These are phyloP conservation scores for Raphanus sativus DNA, from an alignment of 345 rosid species.

Conservation along the genomic window DNA sequence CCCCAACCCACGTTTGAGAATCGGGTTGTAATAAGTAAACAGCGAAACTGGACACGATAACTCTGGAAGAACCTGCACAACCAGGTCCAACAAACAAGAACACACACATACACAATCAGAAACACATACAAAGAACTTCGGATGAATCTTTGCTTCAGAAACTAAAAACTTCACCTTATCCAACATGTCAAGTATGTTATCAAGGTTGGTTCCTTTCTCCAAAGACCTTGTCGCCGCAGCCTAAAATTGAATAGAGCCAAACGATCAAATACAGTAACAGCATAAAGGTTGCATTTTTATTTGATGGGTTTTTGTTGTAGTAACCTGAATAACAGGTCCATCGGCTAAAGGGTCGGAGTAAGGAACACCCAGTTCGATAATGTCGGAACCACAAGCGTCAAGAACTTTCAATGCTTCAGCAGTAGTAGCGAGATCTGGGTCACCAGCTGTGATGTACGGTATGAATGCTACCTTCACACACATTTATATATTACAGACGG, in stretches of 20 bases:
- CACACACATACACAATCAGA: background rate
- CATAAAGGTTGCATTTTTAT: conserved; percentile 4
- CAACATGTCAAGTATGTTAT: conserved; percentile 67
- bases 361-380: conserved; percentile 81
- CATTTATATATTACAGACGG: background rate
- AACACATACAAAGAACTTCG: background rate
- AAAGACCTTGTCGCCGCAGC: conserved; percentile 89
- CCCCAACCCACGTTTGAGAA: conserved; percentile 73
- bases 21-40: conserved; percentile 86
- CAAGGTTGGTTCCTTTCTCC: conserved; percentile 69
- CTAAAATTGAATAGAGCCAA: conserved; percentile 31
- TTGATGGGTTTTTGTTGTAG: background rate
- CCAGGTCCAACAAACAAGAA: conserved; percentile 18
- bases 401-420: conserved; percentile 82
- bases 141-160: background rate
- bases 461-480: conserved; percentile 75
- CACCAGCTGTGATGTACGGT: conserved; percentile 95
- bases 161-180: conserved; percentile 54
- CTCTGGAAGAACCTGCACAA: conserved; percentile 69
- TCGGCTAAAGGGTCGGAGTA: conserved; percentile 97
- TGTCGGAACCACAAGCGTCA: conserved; percentile 78
- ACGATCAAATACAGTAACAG: background rate
- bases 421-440: conserved; percentile 92
- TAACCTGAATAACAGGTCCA: conserved; percentile 94
- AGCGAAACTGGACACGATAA: conserved; percentile 75